Base-by-base conservation (phyloP, 106 monocot genomes). In the Dendrobium chrysotoxum region DNA sequence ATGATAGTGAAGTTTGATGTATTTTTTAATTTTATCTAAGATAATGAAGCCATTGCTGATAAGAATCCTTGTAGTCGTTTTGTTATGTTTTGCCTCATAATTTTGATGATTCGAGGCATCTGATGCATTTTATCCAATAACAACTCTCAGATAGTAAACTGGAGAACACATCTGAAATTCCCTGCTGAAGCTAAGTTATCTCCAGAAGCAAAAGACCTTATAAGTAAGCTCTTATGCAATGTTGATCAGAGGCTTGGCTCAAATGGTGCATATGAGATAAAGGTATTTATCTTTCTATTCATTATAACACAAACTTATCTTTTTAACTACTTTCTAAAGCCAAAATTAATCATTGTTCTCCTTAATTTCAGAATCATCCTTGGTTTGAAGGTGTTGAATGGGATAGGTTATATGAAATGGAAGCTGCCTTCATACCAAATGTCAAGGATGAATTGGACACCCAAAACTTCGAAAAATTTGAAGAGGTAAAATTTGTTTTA, bases 401-500 rank as follows among this genome's bases (percentile, higher is more conserved):
- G 96, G 89, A 93, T 53, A 83, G 55, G n/a, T 54, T 96, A 58
- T 96, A 96, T 87, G 50, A 88, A 78, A 88, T 91, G 85, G 86
- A 90, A 78, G 96, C 96, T 84, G 96, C 93, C 65, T 96, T 91
- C 82, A 85, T 88, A 70, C 96, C 93, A 77, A 89, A 96, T 53
- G 96, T 96, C 54, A 90, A 83, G 64, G 91, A 90, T 87, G 93
- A 96, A 81, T 79, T 93, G 84, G 96, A 96, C 81, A 96, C 96
- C 61, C 93, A 90, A 79, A 96, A 96, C 74, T 96, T 93, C 79
- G 96, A 96, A 79, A 96, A 93, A 75, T 96, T 96, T 82, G 96
- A 96, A 53, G 91, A 93, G 96, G 96, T 96, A 72, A 40, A 67
- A 28, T 70, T 46, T 26, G 2, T 70, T 8, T 35, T 28, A 16